Evolutionary conservation across 2,329 filamentous ascomycete genomes (phyloP).

Genomic region (Neurospora crassa): DNA sequence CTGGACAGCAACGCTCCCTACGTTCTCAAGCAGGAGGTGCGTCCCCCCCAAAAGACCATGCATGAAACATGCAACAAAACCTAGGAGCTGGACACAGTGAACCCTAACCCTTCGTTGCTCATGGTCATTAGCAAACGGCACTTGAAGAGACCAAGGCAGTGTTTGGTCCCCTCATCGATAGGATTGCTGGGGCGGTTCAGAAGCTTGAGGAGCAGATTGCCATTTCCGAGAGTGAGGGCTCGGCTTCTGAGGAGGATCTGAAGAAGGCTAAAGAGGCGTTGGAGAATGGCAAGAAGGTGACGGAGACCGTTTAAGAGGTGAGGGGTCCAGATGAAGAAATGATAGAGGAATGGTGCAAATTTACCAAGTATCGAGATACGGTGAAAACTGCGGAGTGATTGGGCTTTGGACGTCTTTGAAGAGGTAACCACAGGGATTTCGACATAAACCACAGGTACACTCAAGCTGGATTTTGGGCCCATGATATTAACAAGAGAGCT

Average conservation of each 20-base stretch:
- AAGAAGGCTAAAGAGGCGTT: constrained; percentile 45
- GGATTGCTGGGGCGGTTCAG: constrained; percentile 61
- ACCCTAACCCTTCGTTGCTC: constrained; percentile 13
- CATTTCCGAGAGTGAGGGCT: constrained; percentile 40
- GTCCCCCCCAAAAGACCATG: constrained; percentile 15
- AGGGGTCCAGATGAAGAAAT: not conserved
- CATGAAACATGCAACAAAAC: not conserved
- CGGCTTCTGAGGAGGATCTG: constrained; percentile 38
- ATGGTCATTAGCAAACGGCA: constrained; percentile 53
- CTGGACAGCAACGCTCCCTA: constrained; percentile 69
- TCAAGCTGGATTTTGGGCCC: not conserved
- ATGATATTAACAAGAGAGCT: not conserved
- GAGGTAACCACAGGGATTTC: not conserved
- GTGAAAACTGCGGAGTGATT: not conserved
- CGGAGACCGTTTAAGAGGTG: constrained; percentile 9
- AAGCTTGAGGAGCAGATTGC: constrained; percentile 72
- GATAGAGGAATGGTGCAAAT: not conserved
- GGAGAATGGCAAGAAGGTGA: constrained; percentile 35
- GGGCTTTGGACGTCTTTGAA: not conserved
- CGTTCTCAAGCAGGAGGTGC: constrained; percentile 77
- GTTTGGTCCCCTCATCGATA: constrained; percentile 60
- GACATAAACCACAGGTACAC: not conserved
- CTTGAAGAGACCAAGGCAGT: constrained; percentile 82
- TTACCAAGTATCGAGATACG: not conserved
- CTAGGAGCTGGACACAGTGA: not conserved